Base-by-base conservation (phyloP, 306 rosid genomes). In the Prunus padus region DNA sequence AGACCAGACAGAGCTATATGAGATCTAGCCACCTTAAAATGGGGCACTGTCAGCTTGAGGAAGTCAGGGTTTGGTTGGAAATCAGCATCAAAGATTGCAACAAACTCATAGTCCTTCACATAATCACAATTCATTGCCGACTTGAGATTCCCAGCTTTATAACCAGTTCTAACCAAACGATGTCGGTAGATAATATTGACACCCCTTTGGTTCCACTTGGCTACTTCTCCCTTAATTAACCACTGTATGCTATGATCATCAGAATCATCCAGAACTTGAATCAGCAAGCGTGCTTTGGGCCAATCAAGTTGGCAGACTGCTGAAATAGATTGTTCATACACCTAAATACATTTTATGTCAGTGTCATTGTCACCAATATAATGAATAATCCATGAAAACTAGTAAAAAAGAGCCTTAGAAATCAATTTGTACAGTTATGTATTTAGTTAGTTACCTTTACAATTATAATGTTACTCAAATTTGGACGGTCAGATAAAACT, bases 71-170 rank as follows among this genome's bases (percentile, higher is more conserved):
- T 85, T 30, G 93, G 96, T n/a, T 90, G 93, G 79, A 90, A 90
- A 78, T 90, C 96, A 50, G 93, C 92, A 80, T 90, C 96, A 49
- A 90, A 90, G 65, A 90, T 90, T 26, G 92, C 91, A 22, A 90
- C 96, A 23, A 86, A 88, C 74, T 88, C 96, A 18, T 88, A 90
- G 73, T 88, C 89, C 67, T 85, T 88, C 44, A 88, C 87, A 49
- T 82, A 88, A 59, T 80, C 89, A 67, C 96, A 88, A 79, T 19
- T 90, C 96, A 90, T 90, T 5, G 96, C 96, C 71, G 96, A 90
- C 79, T 88, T 90, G 73, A 90, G 93, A 86, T 90, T 90, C 18
- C 96, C 96, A 0, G 96, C 96, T 77, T 90, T 90, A 65, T 90
- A 90, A 4, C 96, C 92, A 1, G 87, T 89, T 85, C 96, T 80